Evolutionary conservation across 345 rosid genomes (phyloP).

Genomic region (Populus nigra): DNA sequence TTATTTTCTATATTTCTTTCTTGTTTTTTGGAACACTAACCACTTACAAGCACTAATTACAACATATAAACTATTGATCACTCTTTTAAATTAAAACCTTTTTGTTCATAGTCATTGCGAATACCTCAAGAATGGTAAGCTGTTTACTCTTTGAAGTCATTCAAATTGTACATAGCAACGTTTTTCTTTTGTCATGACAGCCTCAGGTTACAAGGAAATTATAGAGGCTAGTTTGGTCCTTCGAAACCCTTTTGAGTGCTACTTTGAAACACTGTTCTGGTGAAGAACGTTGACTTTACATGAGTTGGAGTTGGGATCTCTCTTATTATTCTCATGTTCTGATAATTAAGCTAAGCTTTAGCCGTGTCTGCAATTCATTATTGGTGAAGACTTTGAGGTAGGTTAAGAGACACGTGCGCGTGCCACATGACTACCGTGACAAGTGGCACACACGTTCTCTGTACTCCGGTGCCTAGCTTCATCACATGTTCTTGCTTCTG

Average conservation of each 20-base stretch:
- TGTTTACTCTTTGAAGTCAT: background rate
- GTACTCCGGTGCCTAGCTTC: background rate
- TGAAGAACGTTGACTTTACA: constrained; percentile 21
- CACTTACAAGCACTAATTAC: no score
- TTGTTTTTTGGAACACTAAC: no score
- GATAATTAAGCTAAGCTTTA: background rate
- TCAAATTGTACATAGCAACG: background rate
- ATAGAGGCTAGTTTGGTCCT: constrained; percentile 18
- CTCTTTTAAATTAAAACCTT: no score
- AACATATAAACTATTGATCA: no score
- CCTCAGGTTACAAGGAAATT: background rate
- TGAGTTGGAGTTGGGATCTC: background rate
- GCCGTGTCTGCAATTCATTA: background rate
- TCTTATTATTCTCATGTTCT: background rate
- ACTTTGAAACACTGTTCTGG: background rate
- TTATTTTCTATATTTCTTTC: no score
- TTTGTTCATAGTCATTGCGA: no score
- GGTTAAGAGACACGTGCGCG: constrained; percentile 4
- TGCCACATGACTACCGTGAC: background rate
- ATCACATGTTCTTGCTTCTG: constrained; percentile 20
- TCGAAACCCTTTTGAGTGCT: constrained; percentile 3
- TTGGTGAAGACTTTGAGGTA: background rate
- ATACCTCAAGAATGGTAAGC: background rate
- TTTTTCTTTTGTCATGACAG: background rate
- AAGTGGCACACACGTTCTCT: constrained; percentile 9